These are phyloP conservation scores for Handroanthus guayacan DNA, from an alignment of 257 asterid species.

Conservation along the genomic window DNA sequence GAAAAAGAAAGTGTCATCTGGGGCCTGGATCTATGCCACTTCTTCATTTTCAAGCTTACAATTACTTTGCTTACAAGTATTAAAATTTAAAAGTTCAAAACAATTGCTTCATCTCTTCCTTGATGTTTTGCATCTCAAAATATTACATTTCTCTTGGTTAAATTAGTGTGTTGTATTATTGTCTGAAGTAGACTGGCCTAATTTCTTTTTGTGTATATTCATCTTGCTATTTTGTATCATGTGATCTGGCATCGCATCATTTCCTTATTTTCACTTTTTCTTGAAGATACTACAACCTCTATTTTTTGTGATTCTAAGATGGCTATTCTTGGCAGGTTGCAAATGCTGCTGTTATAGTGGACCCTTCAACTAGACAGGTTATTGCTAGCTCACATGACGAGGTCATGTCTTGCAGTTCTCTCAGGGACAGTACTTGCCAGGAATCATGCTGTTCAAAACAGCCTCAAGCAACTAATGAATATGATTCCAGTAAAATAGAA, in stretches of 20 bases:
- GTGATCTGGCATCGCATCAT: not conserved
- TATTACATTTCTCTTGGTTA: not conserved
- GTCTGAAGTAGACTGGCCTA: not conserved
- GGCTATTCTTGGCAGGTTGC: slow-evolving; percentile 56
- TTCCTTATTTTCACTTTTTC: not conserved
- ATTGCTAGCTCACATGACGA: slow-evolving; percentile 82
- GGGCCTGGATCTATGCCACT: not conserved
- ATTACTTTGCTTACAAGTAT: too few species aligned
- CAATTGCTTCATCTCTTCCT: not conserved
- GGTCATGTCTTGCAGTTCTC: slow-evolving; percentile 42
- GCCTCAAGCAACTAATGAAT: slow-evolving; percentile 31
- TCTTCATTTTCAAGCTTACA: not conserved
- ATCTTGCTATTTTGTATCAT: not conserved
- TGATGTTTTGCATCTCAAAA: slow-evolving; percentile 8
- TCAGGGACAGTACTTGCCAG: slow-evolving; percentile 31
- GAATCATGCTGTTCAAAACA: slow-evolving; percentile 38
- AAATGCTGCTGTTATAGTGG: slow-evolving; percentile 93
- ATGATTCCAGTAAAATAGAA: slow-evolving; percentile 37
- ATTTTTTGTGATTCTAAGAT: slow-evolving; percentile 9
- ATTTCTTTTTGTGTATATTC: not conserved
- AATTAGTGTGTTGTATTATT: not conserved
- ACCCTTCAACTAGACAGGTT: slow-evolving; percentile 73
- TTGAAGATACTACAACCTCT: not conserved
- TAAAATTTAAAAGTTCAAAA: not conserved
- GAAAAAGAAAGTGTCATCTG: not conserved